phyloP scores from a whole-genome alignment of 768 basidiomycete species.

The Boletus tylopilopsis region DNA sequence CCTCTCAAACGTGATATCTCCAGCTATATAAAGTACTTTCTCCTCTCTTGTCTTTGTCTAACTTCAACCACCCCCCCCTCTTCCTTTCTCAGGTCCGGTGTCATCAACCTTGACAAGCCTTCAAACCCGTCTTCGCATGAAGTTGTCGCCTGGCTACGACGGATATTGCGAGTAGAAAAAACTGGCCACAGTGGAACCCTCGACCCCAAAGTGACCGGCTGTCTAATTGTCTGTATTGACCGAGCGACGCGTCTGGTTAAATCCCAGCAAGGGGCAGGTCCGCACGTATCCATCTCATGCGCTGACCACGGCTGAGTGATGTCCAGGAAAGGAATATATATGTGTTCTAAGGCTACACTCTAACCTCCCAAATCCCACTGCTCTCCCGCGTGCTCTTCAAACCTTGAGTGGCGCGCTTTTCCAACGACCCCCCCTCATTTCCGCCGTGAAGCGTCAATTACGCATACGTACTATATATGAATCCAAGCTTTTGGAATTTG shows the following conservation, averaged over 20 bases:
- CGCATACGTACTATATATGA: slow-evolving; percentile 97
- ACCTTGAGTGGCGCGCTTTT: slow-evolving; percentile 97
- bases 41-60: not conserved
- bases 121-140: slow-evolving; percentile 99
- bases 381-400: slow-evolving; percentile 90
- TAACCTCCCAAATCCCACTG: slow-evolving; percentile 71
- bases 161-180: slow-evolving; percentile 96
- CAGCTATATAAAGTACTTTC: slow-evolving; percentile 81
- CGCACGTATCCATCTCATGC: slow-evolving; percentile 29
- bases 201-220: slow-evolving; percentile 99
- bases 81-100: slow-evolving; percentile 91
- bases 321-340: slow-evolving; percentile 92
- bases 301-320: slow-evolving; percentile 1
- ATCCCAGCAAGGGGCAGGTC: slow-evolving; percentile 96
- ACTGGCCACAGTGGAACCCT: slow-evolving; percentile 98
- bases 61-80: not conserved
- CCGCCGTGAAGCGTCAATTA: slow-evolving; percentile 96
- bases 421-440: slow-evolving; percentile 98
- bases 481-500: slow-evolving; percentile 93
- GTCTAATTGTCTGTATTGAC: slow-evolving; percentile 98
- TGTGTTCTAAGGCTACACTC: slow-evolving; percentile 93
- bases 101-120: slow-evolving; percentile 99
- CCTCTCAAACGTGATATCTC: slow-evolving; percentile 93
- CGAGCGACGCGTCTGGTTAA: slow-evolving; percentile 97
- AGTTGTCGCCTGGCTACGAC: slow-evolving; percentile 97